Evolutionary conservation across 139 green algal genomes (phyloP).

Genomic region (Micromonas commoda): DNA sequence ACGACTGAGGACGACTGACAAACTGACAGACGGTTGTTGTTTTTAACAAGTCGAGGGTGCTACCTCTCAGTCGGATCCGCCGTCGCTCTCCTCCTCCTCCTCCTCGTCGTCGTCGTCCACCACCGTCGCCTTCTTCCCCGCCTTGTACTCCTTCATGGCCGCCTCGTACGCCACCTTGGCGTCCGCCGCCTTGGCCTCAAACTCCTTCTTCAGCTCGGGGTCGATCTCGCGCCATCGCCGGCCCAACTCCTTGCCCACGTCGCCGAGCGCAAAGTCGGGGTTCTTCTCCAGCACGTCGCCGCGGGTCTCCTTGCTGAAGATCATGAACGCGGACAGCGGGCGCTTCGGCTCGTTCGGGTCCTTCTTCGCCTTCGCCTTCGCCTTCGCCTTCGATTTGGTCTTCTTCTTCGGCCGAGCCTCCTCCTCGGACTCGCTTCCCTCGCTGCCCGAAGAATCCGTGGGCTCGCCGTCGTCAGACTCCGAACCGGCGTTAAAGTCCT

Average conservation of each 20-base stretch:
- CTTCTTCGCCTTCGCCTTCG: constrained; percentile 9
- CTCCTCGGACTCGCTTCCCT: not conserved
- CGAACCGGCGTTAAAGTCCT: constrained; percentile 7
- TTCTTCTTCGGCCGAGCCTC: constrained; percentile 43
- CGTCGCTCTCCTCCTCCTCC: constrained; percentile 7
- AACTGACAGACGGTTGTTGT: no score
- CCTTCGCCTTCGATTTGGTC: constrained; percentile 49
- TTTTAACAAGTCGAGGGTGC: no score
- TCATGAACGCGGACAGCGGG: constrained; percentile 78
- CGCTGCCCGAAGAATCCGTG: not conserved
- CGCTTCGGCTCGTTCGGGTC: constrained; percentile 76
- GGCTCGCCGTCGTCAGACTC: constrained; percentile 17
- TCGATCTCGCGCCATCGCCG: constrained; percentile 43
- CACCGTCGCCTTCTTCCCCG: not conserved
- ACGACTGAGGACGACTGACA: no score
- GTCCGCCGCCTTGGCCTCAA: constrained; percentile 36
- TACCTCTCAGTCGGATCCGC: not conserved
- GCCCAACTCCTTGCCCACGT: constrained; percentile 48
- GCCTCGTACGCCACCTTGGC: constrained; percentile 36
- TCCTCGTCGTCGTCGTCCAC: constrained; percentile 3
- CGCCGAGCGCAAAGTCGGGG: constrained; percentile 36
- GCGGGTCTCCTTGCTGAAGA: constrained; percentile 51
- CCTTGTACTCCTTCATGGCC: constrained; percentile 10
- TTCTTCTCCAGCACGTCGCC: constrained; percentile 31
- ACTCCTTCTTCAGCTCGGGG: constrained; percentile 47